Base-by-base conservation (phyloP, 257 asterid species). In the Ballota nigra region DNA sequence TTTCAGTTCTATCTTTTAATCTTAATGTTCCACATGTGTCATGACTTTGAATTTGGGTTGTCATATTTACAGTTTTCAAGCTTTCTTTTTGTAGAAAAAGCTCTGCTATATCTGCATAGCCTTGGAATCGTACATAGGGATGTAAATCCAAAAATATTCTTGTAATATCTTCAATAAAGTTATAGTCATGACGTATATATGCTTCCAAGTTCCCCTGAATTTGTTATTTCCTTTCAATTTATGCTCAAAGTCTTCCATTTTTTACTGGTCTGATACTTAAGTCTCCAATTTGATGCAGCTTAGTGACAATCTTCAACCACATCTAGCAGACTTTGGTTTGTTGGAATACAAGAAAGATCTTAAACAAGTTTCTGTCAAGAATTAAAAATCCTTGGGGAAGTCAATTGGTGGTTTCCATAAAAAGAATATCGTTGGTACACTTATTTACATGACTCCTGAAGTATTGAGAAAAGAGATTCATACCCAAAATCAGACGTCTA, bases 371-470 rank as follows among this genome's bases (percentile, higher is more conserved):
- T 86, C 98, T 23, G 9, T 63, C 20, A 68, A 59, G 73, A 89
- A 82, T 69, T 94, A 97, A 97, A 88, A 83, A 82, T 83, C 96
- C 72, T 84, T 87, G 56, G 99, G 98, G 68, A 91, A 94, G 83
- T 98, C 98, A 61, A 91, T 97, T 36, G 99, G 99, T 74, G 99
- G 99, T 76, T 94, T 94, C 83, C 98, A 94, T 72, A 94, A 91
- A 72, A 89, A 77, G 65, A 89, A 91, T 82, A 91, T 94, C 98
- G 99, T 91, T 28, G 99, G 99, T 72, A 94, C 99, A 0, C 85
- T 94, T 73, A 88, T 91, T 82, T 94, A 94, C 88, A 94, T 94
- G 99, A 93, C 99, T 52, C 99, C 99, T 29, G 99, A 94, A 81
- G 90, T 94, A 73, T 85, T 91, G 83, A 86, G 73, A 75, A 94